phyloP scores from a whole-genome alignment of 306 rosid genomes.

The Senna tora region DNA sequence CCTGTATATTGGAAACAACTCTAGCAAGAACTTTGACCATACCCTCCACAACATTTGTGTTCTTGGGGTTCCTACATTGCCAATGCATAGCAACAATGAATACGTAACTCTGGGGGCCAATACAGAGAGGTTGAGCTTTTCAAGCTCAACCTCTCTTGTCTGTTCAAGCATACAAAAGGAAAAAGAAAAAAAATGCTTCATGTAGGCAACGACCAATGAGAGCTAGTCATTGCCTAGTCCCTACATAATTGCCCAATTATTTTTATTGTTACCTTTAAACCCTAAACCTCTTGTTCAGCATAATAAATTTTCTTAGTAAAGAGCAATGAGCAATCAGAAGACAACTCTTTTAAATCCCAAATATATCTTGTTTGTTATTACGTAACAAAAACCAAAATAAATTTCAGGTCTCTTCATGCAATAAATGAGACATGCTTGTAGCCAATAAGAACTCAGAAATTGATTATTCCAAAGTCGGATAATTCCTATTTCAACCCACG shows the following conservation, averaged over 20 bases:
- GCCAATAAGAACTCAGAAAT: background rate
- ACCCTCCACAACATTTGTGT: constrained; percentile 95
- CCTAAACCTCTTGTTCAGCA: background rate
- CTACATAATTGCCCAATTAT: too few species aligned
- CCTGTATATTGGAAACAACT: constrained; percentile 90
- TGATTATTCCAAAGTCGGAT: background rate
- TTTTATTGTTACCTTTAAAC: too few species aligned
- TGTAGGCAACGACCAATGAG: too few species aligned
- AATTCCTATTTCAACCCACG: background rate
- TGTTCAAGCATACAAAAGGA: too few species aligned
- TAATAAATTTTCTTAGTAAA: background rate
- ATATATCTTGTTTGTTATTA: background rate
- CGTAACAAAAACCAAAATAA: background rate
- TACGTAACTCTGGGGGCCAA: background rate
- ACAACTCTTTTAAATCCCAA: background rate
- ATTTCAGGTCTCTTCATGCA: constrained; percentile 8
- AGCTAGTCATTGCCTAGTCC: too few species aligned
- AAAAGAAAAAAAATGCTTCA: too few species aligned
- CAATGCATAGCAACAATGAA: constrained; percentile 34
- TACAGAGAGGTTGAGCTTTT: too few species aligned
- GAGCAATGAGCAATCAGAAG: background rate
- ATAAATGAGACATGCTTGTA: background rate
- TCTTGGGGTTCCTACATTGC: constrained; percentile 80
- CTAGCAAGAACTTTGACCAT: constrained; percentile 95
- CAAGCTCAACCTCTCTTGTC: too few species aligned